Base-by-base conservation (phyloP, 306 rosid species). In the Myrica gale region DNA sequence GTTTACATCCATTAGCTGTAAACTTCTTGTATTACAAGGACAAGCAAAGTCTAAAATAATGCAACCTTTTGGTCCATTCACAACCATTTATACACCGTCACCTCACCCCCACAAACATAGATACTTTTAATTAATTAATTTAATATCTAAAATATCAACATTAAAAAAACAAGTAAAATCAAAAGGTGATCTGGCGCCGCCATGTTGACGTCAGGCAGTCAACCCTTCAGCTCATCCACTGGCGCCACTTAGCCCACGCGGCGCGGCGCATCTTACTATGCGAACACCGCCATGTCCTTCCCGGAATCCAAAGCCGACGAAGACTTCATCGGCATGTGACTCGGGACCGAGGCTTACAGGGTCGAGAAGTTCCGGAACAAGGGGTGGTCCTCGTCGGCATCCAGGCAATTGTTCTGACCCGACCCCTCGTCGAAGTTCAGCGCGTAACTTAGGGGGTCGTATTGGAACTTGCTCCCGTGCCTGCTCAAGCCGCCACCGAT, bases 361-460 rank as follows among this genome's bases (percentile, higher is more conserved):
- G 91, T 67, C 4, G 99, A 95, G 91, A 95, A 90, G 55, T 90
- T 84, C 11, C 88, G 90, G 16, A 76, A 78, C 1, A 84, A 79
- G 7, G 69, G 80, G 10, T 56, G 77, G 0, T 82, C 87, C 20
- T 77, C 88, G 4, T 77, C 91, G 3, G 80, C 81, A 3, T 78
- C 76, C 20, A 47, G 19, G 65, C 81, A 81, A 43, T 84, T 86
- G 77, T 79, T 84, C 43, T 79, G 84, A 26, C 87, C 84, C 60
- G 72, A 81, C 0, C 97, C 97, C 57, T 95, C 90, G 76, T 95
- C 97, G 86, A 95, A 95, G 74, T 95, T 95, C 81, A 92, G 77
- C 0, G 99, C 85, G 83, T 95, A 95, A 72, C 97, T 95, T 78
- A 89, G 45, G 0, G 99, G 87, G 10, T 95, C 99, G 82, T 95